Evolutionary conservation across 148 eudicot species (phyloP).

Genomic region (Vaccinium macrocarpon): DNA sequence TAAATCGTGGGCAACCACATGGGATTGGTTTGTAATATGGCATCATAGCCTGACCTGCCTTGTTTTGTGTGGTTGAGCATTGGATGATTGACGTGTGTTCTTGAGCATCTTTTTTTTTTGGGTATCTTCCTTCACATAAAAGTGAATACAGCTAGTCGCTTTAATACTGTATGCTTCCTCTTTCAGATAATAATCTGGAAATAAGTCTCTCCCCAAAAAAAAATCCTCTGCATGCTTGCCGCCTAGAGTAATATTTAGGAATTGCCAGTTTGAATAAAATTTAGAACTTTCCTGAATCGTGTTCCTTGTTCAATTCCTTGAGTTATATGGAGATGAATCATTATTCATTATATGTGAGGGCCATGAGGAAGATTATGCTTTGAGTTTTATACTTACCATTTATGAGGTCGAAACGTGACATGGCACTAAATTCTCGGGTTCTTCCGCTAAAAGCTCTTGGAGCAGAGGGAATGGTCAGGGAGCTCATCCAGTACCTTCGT

Average conservation of each 20-base stretch:
- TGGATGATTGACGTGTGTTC: background rate
- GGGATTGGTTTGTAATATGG: background rate
- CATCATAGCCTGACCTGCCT: background rate
- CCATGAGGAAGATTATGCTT: background rate
- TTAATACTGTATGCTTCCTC: background rate
- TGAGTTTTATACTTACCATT: background rate
- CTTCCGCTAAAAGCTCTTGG: constrained; percentile 70
- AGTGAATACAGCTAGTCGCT: background rate
- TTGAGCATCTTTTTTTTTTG: background rate
- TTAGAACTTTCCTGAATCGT: background rate
- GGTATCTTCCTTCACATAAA: background rate
- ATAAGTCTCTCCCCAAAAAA: background rate
- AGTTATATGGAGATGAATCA: background rate
- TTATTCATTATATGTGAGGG: background rate
- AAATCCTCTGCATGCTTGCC: background rate
- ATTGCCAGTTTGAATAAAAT: background rate
- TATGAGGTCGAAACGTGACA: background rate
- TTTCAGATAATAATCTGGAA: background rate
- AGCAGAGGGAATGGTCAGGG: constrained; percentile 68
- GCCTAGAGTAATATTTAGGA: background rate
- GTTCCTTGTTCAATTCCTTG: background rate
- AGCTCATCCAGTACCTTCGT: constrained; percentile 49
- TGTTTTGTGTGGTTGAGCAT: background rate
- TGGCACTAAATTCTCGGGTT: background rate
- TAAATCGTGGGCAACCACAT: background rate